These are phyloP conservation scores for Pecoramyces ruminantium DNA, from an alignment of 192 early-diverging fungal genomes.

Conservation along the genomic window DNA sequence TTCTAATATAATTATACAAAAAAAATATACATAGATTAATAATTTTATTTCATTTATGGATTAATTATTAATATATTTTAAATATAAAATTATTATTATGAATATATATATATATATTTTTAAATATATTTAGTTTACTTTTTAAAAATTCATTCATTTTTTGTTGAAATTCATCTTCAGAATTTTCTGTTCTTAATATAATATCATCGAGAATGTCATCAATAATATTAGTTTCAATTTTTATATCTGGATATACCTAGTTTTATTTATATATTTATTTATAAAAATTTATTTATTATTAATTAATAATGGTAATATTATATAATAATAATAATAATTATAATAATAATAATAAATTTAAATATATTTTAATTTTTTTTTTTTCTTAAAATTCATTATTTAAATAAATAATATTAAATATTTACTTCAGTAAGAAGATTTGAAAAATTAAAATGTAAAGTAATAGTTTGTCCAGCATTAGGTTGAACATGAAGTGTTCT, in stretches of 20 bases:
- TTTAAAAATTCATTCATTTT: not conserved
- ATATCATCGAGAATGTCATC: not conserved
- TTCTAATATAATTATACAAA: not conserved
- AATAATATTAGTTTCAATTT: not conserved
- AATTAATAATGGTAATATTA: too few species aligned
- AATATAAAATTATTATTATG: too few species aligned
- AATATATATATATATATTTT: too few species aligned
- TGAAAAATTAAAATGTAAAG: not conserved
- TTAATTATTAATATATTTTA: too few species aligned
- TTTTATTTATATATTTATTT: too few species aligned
- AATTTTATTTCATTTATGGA: too few species aligned
- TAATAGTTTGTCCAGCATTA: slow-evolving; percentile 7
- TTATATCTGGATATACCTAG: not conserved
- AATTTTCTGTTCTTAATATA: not conserved
- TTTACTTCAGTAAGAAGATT: not conserved
- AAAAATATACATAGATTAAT: too few species aligned
- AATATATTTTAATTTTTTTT: too few species aligned
- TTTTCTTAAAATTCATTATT: too few species aligned
- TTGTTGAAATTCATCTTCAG: not conserved
- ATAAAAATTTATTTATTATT: too few species aligned
- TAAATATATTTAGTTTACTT: too few species aligned
- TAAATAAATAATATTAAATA: not conserved
- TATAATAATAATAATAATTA: not conserved
- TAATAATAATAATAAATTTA: too few species aligned
- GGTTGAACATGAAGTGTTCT: slow-evolving; percentile 7